phyloP scores from a whole-genome alignment of 169 alveolate species.

The Eimeria sp. region DNA sequence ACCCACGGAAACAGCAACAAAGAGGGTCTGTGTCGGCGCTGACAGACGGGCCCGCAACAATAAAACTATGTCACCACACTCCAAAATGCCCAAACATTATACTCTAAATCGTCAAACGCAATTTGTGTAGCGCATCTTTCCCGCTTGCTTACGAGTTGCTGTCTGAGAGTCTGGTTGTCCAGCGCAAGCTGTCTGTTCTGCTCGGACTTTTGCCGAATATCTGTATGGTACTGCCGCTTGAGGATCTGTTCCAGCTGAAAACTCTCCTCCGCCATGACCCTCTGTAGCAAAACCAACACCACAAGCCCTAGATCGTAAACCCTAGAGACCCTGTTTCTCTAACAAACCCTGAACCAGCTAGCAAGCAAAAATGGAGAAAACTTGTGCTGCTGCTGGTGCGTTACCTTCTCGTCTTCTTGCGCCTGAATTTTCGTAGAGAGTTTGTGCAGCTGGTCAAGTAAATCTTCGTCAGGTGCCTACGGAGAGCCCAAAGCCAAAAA shows the following conservation, averaged over 20 bases:
- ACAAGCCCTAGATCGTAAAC: neutral
- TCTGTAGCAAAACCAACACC: neutral
- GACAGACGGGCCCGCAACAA: neutral
- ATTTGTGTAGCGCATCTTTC: neutral
- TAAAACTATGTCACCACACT: neutral
- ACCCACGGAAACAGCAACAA: neutral
- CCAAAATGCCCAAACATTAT: neutral
- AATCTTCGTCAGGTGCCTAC: constrained; percentile 30
- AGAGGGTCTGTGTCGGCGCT: neutral
- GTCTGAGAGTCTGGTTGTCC: constrained; percentile 24
- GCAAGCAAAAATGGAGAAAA: neutral
- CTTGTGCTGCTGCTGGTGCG: neutral
- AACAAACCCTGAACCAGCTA: neutral
- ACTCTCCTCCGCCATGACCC: constrained; percentile 72
- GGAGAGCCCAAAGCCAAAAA: neutral
- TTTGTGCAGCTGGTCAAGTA: constrained; percentile 23
- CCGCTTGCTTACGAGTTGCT: constrained; percentile 30
- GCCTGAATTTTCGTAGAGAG: constrained; percentile 58
- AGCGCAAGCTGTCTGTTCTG: constrained; percentile 21
- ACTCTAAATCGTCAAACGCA: neutral
- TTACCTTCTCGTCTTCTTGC: constrained; percentile 61
- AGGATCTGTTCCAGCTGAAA: constrained; percentile 44
- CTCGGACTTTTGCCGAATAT: constrained; percentile 44
- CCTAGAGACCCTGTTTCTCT: neutral
- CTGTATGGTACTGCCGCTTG: constrained; percentile 64